Percentiles rank a stretch among this genome's conserved stretches.
phyloP scores from a whole-genome alignment of 2,329 filamentous ascomycete genomes.

The Fusarium algeriense region DNA sequence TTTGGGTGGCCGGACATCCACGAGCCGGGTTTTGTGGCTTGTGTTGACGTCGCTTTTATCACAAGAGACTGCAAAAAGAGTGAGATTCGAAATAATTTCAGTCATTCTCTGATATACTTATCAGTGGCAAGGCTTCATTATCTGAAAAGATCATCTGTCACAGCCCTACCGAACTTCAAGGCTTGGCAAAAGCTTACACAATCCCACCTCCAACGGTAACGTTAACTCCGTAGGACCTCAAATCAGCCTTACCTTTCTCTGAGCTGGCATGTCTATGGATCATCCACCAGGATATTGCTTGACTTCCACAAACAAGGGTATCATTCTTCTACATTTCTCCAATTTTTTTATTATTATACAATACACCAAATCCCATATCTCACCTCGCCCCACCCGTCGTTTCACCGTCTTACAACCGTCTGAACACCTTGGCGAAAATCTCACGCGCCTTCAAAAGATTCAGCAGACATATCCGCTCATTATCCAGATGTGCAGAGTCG shows the following conservation, averaged over 20 bases:
- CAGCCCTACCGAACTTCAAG: background rate
- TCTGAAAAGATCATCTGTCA: background rate
- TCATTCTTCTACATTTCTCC: conserved; percentile 28
- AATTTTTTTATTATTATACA: conserved; percentile 8
- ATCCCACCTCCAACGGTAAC: background rate
- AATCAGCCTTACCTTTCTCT: background rate
- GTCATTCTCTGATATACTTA: background rate
- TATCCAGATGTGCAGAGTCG: conserved; percentile 93
- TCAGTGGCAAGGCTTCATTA: background rate
- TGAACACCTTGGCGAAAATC: conserved; percentile 90
- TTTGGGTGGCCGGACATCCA: background rate
- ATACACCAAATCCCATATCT: conserved; percentile 12
- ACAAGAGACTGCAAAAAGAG: background rate
- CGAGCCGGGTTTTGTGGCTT: conserved; percentile 6
- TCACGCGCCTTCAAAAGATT: conserved; percentile 93
- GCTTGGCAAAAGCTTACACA: conserved; percentile 5
- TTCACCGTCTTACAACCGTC: conserved; percentile 62
- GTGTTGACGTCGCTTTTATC: background rate
- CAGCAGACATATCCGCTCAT: conserved; percentile 88
- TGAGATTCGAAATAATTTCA: background rate
- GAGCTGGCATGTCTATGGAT: background rate
- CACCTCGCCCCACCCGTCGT: background rate
- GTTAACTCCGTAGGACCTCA: background rate
- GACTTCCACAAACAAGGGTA: conserved; percentile 24
- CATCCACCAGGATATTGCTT: background rate